Evolutionary conservation across 495 filamentous ascomycete species (phyloP).

Genomic region (Neurospora sp.): DNA sequence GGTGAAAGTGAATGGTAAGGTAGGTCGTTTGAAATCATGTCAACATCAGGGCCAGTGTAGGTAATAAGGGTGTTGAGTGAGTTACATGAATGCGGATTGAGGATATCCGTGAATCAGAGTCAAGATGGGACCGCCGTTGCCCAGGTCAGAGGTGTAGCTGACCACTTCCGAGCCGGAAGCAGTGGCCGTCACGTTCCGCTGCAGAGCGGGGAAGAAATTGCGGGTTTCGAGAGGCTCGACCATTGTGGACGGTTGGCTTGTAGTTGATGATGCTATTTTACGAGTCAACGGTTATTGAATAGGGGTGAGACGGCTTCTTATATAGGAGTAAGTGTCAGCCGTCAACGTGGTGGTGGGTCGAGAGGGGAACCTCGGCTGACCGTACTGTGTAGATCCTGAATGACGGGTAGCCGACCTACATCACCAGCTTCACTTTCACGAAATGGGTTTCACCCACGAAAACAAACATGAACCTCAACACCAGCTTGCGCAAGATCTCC

Average conservation of each 20-base stretch:
- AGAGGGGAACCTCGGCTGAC: not conserved
- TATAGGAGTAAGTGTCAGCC: not conserved
- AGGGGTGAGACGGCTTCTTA: not conserved
- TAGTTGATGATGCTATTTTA: not conserved
- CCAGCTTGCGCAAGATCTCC: no score
- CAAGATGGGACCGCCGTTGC: constrained; percentile 8
- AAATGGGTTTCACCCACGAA: no score
- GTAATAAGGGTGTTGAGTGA: no score
- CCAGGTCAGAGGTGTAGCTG: constrained; percentile 14
- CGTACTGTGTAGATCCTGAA: not conserved
- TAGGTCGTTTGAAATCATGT: not conserved
- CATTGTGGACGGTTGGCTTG: not conserved
- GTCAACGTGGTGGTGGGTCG: not conserved
- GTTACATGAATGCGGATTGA: constrained; percentile 15
- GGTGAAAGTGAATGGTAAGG: not conserved
- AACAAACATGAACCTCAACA: no score
- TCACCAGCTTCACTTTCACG: not conserved
- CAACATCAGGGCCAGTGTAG: not conserved
- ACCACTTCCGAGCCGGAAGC: constrained; percentile 12
- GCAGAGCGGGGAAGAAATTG: constrained; percentile 12
- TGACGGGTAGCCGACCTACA: not conserved
- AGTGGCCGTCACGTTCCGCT: constrained; percentile 12
- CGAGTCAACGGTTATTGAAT: not conserved
- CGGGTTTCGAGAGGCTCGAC: constrained; percentile 6
- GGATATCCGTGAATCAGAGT: constrained; percentile 19